A percentile compares a stretch with the other conserved stretches of the same genome.
Evolutionary conservation across 345 rosid genomes (phyloP).

Genomic region (Alliaria petiolata): DNA sequence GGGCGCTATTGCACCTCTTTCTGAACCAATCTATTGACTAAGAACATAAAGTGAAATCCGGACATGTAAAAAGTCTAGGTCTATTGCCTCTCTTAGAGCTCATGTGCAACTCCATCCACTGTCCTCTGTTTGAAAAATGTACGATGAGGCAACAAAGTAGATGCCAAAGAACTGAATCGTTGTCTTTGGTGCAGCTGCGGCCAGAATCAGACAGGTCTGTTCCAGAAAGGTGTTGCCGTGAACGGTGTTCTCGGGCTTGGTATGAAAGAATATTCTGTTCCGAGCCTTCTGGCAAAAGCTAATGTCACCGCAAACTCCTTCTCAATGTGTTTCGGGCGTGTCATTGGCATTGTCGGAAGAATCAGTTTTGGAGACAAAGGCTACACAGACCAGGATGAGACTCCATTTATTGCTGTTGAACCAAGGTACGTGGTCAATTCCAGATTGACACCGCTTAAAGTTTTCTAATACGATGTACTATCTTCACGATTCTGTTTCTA

Average conservation of each 20-base stretch:
- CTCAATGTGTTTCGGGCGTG: conserved; percentile 75
- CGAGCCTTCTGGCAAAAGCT: conserved; percentile 66
- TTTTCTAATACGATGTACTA: background rate
- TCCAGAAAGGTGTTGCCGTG: conserved; percentile 49
- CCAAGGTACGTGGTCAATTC: conserved; percentile 40
- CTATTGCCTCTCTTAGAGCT: background rate
- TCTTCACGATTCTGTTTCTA: background rate
- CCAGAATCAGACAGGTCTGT: conserved; percentile 73
- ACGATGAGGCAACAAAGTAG: background rate
- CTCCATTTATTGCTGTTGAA: conserved; percentile 58
- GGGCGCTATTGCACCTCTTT: too few relatives aligned
- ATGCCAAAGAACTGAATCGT: background rate
- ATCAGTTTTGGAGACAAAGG: conserved; percentile 91
- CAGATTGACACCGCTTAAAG: background rate
- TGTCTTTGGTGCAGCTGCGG: conserved; percentile 64
- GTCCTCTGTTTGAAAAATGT: too few relatives aligned
- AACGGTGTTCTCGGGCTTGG: conserved; percentile 97
- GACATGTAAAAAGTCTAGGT: background rate
- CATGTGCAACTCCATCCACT: background rate
- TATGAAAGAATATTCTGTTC: conserved; percentile 63
- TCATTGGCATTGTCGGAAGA: conserved; percentile 55
- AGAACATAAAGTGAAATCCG: background rate
- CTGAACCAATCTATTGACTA: background rate
- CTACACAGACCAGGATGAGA: conserved; percentile 65
- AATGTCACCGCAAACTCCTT: conserved; percentile 72